Evolutionary conservation across 805 yeast species (phyloP).

Genomic region (Wickerhamomyces tratensis): DNA sequence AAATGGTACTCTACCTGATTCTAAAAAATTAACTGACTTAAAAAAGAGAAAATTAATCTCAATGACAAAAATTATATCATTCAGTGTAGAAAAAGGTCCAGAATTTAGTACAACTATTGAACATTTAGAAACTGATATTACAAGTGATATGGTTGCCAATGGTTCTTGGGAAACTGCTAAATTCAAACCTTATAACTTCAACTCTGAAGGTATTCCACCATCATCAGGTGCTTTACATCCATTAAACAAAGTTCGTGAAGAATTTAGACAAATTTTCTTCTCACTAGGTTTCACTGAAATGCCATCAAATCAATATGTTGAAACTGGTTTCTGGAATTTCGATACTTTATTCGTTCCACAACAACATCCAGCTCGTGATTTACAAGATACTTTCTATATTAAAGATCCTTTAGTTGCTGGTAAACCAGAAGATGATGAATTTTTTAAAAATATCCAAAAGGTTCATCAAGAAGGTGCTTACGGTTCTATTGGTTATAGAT

Average conservation of each 20-base stretch:
- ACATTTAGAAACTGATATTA: slow-evolving; percentile 84
- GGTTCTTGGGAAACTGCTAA: slow-evolving; percentile 77
- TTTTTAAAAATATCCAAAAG: slow-evolving; percentile 65
- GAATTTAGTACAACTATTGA: slow-evolving; percentile 77
- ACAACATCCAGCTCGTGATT: slow-evolving; percentile 99
- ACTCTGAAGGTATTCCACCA: slow-evolving; percentile 86
- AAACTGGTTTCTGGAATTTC: slow-evolving; percentile 98
- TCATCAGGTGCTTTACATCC: slow-evolving; percentile 94
- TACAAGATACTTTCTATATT: slow-evolving; percentile 96
- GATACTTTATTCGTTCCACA: slow-evolving; percentile 96
- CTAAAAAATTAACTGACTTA: slow-evolving; percentile 69
- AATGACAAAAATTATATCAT: slow-evolving; percentile 67
- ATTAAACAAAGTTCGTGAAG: slow-evolving; percentile 91
- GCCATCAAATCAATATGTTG: slow-evolving; percentile 98
- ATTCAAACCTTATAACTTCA: slow-evolving; percentile 93
- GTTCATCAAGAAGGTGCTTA: slow-evolving; percentile 87
- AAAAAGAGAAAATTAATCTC: slow-evolving; percentile 86
- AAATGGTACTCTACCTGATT: slow-evolving; percentile 47
- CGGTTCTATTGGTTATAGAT: slow-evolving; percentile 97
- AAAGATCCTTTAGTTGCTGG: slow-evolving; percentile 84
- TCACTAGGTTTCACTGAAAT: slow-evolving; percentile 97
- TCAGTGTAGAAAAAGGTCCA: slow-evolving; percentile 66
- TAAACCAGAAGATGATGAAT: slow-evolving; percentile 71
- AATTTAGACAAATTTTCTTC: slow-evolving; percentile 95
- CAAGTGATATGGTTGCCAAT: slow-evolving; percentile 80